Conservation (phyloP, 257 asterid genomes). For the Lavandula angustifolia region DNA sequence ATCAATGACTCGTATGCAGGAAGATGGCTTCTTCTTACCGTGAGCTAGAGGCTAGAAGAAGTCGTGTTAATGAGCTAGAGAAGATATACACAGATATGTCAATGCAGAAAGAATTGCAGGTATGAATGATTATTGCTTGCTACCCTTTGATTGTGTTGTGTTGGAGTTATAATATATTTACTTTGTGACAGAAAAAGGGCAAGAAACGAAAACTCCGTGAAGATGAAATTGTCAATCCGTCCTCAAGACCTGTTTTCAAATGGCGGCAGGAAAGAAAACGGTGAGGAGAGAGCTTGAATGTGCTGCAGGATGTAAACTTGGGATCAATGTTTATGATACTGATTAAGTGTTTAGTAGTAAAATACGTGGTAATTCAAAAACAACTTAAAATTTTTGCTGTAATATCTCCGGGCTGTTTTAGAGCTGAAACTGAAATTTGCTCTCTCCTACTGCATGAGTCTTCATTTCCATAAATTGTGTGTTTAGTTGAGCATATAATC, state of each 20-base stretch:
- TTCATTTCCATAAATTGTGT: too few species aligned
- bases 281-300: neutral
- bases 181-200: constrained; percentile 68
- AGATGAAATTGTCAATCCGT: constrained; percentile 68
- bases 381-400: neutral
- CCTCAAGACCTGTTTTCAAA: constrained; percentile 63
- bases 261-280: constrained; percentile 74
- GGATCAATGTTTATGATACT: neutral
- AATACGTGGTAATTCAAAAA: neutral
- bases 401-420: neutral
- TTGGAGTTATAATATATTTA: neutral
- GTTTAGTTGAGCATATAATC: too few species aligned
- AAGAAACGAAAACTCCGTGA: constrained; percentile 81
- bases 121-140: constrained; percentile 12
- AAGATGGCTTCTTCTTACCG: constrained; percentile 60
- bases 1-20: constrained; percentile 42
- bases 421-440: neutral
- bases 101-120: constrained; percentile 90
- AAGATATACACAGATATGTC: constrained; percentile 74
- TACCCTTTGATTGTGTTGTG: neutral
- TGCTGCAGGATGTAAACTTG: neutral
- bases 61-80: constrained; percentile 68
- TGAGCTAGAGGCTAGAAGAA: constrained; percentile 74
- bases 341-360: neutral
- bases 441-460: too few species aligned